phyloP scores from a whole-genome alignment of 2,329 filamentous ascomycete genomes.

The Penicillium palitans region DNA sequence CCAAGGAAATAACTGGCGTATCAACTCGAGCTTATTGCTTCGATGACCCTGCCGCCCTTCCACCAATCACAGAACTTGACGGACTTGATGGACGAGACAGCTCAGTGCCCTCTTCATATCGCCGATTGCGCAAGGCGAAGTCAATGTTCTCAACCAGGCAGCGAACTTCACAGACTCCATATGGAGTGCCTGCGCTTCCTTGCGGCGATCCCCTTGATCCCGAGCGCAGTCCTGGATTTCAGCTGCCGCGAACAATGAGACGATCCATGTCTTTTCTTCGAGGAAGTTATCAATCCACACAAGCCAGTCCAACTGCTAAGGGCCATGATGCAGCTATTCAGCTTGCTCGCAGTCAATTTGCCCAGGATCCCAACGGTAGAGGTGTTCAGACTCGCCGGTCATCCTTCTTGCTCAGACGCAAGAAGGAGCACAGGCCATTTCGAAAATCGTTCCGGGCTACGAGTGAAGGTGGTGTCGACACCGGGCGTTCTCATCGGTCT shows the following conservation, averaged over 20 bases:
- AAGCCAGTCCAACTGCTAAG: constrained; percentile 26
- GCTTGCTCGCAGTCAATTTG: constrained; percentile 43
- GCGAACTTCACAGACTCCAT: constrained; percentile 26
- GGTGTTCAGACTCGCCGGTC: constrained; percentile 24
- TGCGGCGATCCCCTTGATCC: constrained; percentile 14
- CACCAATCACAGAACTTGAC: constrained; percentile 34
- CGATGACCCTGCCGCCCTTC: constrained; percentile 23
- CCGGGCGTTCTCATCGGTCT: constrained; percentile 27
- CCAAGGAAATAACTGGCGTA: background rate
- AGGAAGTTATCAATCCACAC: constrained; percentile 25
- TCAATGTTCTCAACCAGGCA: constrained; percentile 50
- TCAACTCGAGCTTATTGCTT: constrained; percentile 4
- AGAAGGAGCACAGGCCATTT: constrained; percentile 38
- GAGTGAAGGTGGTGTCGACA: constrained; percentile 20
- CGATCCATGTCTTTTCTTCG: constrained; percentile 48
- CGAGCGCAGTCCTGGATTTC: constrained; percentile 21
- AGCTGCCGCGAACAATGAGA: constrained; percentile 32
- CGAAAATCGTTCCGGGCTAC: constrained; percentile 38
- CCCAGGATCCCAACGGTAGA: constrained; percentile 27
- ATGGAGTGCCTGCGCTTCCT: constrained; percentile 16
- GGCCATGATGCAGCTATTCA: constrained; percentile 44
- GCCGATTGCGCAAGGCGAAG: constrained; percentile 48
- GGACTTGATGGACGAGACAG: constrained; percentile 39
- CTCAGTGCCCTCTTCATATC: constrained; percentile 49
- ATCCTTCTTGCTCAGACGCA: constrained; percentile 27